Evolutionary conservation across 2,329 filamentous ascomycete species (phyloP), one percentile per base, ranked within the genome.

Genomic region (Hymenoscyphus repandus): DNA sequence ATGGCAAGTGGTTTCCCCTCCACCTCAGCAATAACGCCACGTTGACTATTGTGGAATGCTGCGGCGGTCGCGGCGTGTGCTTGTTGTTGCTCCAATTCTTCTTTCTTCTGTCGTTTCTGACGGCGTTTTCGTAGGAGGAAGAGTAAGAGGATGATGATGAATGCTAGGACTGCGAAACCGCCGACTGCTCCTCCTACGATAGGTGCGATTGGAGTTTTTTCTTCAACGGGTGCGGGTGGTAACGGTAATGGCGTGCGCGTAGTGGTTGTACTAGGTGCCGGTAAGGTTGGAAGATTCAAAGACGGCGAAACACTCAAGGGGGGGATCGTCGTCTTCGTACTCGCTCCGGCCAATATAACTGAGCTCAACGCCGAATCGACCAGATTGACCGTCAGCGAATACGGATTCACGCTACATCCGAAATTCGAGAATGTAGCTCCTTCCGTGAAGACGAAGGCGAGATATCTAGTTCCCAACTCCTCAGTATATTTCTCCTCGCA

Each of bases 101-200:
- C 6, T 42, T 13, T 20, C 17, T 2, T 43, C 38, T 9, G 45
- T 18, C 39, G 43, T 11, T 54, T 52, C 32, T 56, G 43, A 32
- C 47, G 51, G 7, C 45, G 33, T 48, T 54, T 58, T 5, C 55
- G 51, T 0, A 59, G 27, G 43, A 51, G 51, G 43, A 54, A 54
- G 54, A 54, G 58, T 17, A 53, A 32, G 0, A 58, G 40, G 37
- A 58, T 48, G 11, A 44, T 50, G 7, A 58, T 6, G 3, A 53
- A 15, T 1, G 46, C 51, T 6, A 56, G 15, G 12, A 58, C 18
- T 31, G 47, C 52, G 7, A 62, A 15, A 5, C 57, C 58, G 11
- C 58, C 59, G 20, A 60, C 47, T 20, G 55, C 56, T 5, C 56
- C 58, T 6, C 59, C 59, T 1, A 55, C 50, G n/a, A 62, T 60